Conservation (phyloP, 2,329 filamentous ascomycete species). For the Scolecobasidium constrictum region DNA sequence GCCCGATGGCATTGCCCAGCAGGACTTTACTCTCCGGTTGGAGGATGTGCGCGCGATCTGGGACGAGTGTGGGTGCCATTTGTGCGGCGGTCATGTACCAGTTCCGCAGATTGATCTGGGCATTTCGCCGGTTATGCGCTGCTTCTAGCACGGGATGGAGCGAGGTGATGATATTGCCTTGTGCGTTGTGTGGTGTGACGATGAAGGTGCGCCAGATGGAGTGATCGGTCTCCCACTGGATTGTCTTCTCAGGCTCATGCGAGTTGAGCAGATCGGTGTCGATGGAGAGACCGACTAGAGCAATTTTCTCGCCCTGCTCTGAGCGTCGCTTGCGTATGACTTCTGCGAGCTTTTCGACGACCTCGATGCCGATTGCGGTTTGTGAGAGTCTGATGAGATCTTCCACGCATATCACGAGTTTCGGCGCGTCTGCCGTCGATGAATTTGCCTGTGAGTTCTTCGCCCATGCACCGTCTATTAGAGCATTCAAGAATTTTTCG, state of each 20-base stretch:
- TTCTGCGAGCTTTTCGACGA: slow-evolving; percentile 60
- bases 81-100: neutral
- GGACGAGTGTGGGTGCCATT: neutral
- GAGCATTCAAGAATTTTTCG: slow-evolving; percentile 1
- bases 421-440: slow-evolving; percentile 22
- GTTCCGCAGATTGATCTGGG: neutral
- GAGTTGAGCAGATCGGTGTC: slow-evolving; percentile 32
- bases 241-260: slow-evolving; percentile 7
- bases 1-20: neutral
- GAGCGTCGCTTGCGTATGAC: slow-evolving; percentile 61
- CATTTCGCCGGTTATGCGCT: neutral
- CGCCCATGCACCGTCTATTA: slow-evolving; percentile 2
- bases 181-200: slow-evolving; percentile 32
- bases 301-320: slow-evolving; percentile 56
- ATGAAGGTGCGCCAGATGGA: slow-evolving; percentile 43
- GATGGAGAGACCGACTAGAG: slow-evolving; percentile 70
- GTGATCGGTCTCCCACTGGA: slow-evolving; percentile 35
- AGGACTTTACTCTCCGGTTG: neutral
- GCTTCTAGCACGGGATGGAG: neutral
- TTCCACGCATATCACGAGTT: slow-evolving; percentile 65
- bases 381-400: slow-evolving; percentile 71
- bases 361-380: slow-evolving; percentile 55
- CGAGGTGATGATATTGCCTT: slow-evolving; percentile 17
- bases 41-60: neutral
- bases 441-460: slow-evolving; percentile 11